Evolutionary conservation across 768 basidiomycete species (phyloP), one percentile per base, ranked within the genome.

Genomic region (Leccinum broughii): DNA sequence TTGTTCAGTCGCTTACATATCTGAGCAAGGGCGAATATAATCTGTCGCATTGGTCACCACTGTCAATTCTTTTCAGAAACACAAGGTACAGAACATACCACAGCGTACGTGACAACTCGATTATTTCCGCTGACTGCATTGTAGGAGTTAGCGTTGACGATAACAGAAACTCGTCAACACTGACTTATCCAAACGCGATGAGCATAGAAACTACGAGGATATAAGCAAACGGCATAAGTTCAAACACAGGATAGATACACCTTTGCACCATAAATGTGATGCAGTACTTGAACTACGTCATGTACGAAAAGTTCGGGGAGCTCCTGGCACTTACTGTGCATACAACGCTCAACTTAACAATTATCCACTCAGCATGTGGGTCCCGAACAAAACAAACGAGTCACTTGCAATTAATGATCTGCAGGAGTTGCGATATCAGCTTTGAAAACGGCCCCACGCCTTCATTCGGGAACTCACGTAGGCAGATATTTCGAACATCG

Each of bases 181-280:
- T 46, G 48, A 70, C 68, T 70, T 62, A 70, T 68, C 67, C 67
- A 71, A 20, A 71, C 65, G 39, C 67, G 68, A 26, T 70, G 69
- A 24, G 58, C 57, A 26, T 71, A 71, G 32, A 70, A 70, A 56
- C 70, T 71, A 44, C 51, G 10, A 26, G 9, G 3, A 0, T 2
- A 13, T 66, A 11, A 63, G 58, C 8, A 14, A 34, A 51, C 2
- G 4, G 2, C 30, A n/a, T 35, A 24, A 51, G 26, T 14, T 10
- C 11, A 39, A 13, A 30, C n/a, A 30, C n/a, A 1, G 35, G 22
- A 17, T 24, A 17, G n/a, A 2, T 35, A 2, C 54, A 70, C 69
- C 63, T 39, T 34, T 70, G 67, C 13, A 70, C 70, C 14, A 62
- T 37, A 41, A 71, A 71, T 2, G 63, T 59, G 39, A 66, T 30